Percentiles rank a stretch among this genome's conserved stretches.
Conservation (phyloP, 1,139 yeast genomes). For the Nadsonia commutata region DNA sequence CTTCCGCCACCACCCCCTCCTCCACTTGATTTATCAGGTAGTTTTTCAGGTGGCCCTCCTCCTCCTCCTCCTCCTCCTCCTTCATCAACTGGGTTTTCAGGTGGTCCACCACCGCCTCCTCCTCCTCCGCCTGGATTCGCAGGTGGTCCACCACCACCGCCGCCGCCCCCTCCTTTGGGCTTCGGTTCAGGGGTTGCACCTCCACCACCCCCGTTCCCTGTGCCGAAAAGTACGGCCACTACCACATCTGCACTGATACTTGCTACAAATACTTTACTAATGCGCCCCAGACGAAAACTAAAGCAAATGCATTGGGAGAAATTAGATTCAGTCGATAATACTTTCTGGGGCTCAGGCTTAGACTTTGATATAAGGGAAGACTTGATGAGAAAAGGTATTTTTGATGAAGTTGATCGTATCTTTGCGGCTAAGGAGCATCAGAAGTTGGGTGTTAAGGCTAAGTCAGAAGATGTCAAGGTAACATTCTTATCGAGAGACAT, state of each 20-base stretch:
- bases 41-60: constrained; percentile 9
- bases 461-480: constrained; percentile 31
- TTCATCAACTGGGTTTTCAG: constrained; percentile 7
- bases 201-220: constrained; percentile 12
- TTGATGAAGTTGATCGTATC: constrained; percentile 62
- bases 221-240: constrained; percentile 7
- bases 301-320: constrained; percentile 96
- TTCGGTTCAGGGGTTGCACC: constrained; percentile 9
- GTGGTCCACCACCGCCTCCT: constrained; percentile 15
- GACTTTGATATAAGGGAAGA: constrained; percentile 37
- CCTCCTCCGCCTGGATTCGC: constrained; percentile 17
- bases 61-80: constrained; percentile 16
- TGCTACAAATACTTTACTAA: constrained; percentile 10
- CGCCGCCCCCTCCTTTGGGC: constrained; percentile 17
- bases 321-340: constrained; percentile 46
- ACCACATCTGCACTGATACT: constrained; percentile 15
- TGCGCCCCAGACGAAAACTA: constrained; percentile 47
- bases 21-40: constrained; percentile 14
- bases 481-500: constrained; percentile 64
- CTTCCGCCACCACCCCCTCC: constrained; percentile 13
- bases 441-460: constrained; percentile 22
- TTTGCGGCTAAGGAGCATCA: constrained; percentile 52
- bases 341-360: constrained; percentile 52
- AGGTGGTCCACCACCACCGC: constrained; percentile 16
- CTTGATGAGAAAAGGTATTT: constrained; percentile 54